A percentile compares a stretch with the other conserved stretches of the same genome.
phyloP scores from a whole-genome alignment of 768 basidiomycete species.

The Antrodiella citrinella region DNA sequence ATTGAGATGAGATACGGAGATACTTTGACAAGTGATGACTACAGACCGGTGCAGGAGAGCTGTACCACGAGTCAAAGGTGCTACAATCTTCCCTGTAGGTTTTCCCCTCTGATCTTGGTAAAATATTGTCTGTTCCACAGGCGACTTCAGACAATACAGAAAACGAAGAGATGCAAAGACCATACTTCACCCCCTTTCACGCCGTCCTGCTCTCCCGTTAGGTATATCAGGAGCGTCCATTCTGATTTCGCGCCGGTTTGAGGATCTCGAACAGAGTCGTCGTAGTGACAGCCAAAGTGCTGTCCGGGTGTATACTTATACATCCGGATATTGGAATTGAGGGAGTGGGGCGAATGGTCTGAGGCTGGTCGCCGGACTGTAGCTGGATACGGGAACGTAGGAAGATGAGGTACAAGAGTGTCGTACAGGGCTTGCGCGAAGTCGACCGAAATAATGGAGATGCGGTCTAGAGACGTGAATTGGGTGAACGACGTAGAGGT shows the following conservation, averaged over 20 bases:
- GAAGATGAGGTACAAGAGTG: slow-evolving; percentile 49
- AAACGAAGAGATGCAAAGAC: not conserved
- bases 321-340: slow-evolving; percentile 69
- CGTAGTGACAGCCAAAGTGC: slow-evolving; percentile 72
- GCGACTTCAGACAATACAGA: not conserved
- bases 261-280: slow-evolving; percentile 57
- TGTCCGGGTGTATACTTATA: slow-evolving; percentile 60
- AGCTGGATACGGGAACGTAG: slow-evolving; percentile 36
- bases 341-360: slow-evolving; percentile 36
- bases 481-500: not conserved
- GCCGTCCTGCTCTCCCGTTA: slow-evolving; percentile 66
- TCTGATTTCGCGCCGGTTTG: slow-evolving; percentile 57
- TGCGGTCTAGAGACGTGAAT: slow-evolving; percentile 38
- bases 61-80: slow-evolving; percentile 51
- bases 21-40: not conserved
- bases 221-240: slow-evolving; percentile 71
- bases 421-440: slow-evolving; percentile 50
- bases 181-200: slow-evolving; percentile 62
- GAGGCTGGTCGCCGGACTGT: slow-evolving; percentile 21
- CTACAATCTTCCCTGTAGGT: slow-evolving; percentile 37
- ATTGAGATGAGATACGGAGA: too few species aligned
- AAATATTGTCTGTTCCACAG: slow-evolving; percentile 52
- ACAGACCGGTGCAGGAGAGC: slow-evolving; percentile 59
- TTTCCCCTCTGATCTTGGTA: slow-evolving; percentile 50
- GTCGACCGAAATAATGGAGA: slow-evolving; percentile 46